These are phyloP conservation scores for Alternaria novae-zelandiae DNA, from an alignment of 2,329 filamentous ascomycete genomes.

Conservation along the genomic window DNA sequence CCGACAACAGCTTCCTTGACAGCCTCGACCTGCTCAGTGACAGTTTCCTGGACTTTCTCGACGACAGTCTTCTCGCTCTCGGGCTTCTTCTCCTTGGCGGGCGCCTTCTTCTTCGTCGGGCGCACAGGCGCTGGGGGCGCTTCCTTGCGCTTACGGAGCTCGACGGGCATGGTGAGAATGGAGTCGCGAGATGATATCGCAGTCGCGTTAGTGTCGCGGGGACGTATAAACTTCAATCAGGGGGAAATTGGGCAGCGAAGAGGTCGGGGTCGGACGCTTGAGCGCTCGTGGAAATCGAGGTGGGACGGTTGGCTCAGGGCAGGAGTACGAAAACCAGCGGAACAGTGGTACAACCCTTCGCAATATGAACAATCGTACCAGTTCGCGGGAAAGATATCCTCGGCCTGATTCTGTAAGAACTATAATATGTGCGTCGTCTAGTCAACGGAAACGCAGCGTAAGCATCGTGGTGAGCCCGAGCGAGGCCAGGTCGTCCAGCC, in stretches of 20 bases:
- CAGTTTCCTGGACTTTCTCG: constrained; percentile 42
- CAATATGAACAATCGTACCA: constrained; percentile 12
- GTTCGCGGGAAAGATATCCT: constrained; percentile 4
- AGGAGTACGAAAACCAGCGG: constrained; percentile 12
- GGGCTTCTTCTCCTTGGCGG: constrained; percentile 46
- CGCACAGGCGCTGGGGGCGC: constrained; percentile 57
- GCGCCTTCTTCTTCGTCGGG: constrained; percentile 57
- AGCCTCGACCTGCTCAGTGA: constrained; percentile 41
- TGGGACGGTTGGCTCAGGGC: constrained; percentile 19
- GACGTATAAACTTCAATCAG: constrained; percentile 1
- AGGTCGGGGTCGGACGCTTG: constrained; percentile 5
- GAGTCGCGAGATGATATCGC: constrained; percentile 30
- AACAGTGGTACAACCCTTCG: constrained; percentile 18
- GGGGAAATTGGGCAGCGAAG: constrained; percentile 5
- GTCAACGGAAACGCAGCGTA: not conserved
- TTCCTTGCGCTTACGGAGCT: constrained; percentile 69
- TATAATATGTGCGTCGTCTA: constrained; percentile 2
- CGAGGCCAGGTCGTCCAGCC: constrained; percentile 28
- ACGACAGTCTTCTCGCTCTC: constrained; percentile 40
- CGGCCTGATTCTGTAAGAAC: constrained; percentile 4
- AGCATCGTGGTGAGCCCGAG: not conserved
- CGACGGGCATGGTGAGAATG: constrained; percentile 54
- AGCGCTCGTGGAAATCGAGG: constrained; percentile 5
- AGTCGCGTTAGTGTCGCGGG: constrained; percentile 33
- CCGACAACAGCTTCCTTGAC: constrained; percentile 41